These are phyloP conservation scores for Skeletonema potamos DNA, from an alignment of 108 stramenopile genomes.

Conservation along the genomic window DNA sequence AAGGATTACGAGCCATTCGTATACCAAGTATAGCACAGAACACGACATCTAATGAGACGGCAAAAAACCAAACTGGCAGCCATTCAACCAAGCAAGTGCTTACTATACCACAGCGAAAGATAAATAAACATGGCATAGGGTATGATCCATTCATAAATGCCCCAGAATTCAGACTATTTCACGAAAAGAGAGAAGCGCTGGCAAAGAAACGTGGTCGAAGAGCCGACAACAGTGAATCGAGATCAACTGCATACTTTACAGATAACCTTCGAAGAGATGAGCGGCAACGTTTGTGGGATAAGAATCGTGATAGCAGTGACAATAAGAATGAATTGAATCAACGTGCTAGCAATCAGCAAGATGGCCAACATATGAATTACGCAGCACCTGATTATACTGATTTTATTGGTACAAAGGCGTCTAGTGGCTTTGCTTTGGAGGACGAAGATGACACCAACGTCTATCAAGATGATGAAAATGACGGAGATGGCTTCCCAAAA, in stretches of 20 bases:
- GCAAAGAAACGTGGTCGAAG: slow-evolving; percentile 54
- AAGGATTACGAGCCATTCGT: slow-evolving; percentile 26
- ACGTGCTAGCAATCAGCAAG: background rate
- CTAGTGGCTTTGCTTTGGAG: slow-evolving; percentile 79
- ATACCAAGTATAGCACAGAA: slow-evolving; percentile 29
- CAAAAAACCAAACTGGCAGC: background rate
- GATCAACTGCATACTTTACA: slow-evolving; percentile 37
- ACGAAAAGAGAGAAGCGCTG: slow-evolving; percentile 45
- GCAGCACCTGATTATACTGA: slow-evolving; percentile 52
- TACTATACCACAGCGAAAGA: slow-evolving; percentile 70
- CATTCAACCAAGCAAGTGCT: slow-evolving; percentile 8
- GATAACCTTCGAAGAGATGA: slow-evolving; percentile 27
- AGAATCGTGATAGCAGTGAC: slow-evolving; percentile 13
- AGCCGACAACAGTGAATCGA: background rate
- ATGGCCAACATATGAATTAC: slow-evolving; percentile 28
- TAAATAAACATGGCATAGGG: slow-evolving; percentile 71
- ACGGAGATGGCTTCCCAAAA: background rate
- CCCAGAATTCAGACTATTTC: slow-evolving; percentile 70
- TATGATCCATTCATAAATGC: slow-evolving; percentile 74
- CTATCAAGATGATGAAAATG: slow-evolving; percentile 51
- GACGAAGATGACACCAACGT: slow-evolving; percentile 85
- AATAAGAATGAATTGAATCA: background rate
- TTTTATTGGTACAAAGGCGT: slow-evolving; percentile 71
- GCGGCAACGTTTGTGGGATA: slow-evolving; percentile 15
- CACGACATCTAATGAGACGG: background rate